phyloP scores from a whole-genome alignment of 768 basidiomycete species.

The Leucosporidium creatinivorum region DNA sequence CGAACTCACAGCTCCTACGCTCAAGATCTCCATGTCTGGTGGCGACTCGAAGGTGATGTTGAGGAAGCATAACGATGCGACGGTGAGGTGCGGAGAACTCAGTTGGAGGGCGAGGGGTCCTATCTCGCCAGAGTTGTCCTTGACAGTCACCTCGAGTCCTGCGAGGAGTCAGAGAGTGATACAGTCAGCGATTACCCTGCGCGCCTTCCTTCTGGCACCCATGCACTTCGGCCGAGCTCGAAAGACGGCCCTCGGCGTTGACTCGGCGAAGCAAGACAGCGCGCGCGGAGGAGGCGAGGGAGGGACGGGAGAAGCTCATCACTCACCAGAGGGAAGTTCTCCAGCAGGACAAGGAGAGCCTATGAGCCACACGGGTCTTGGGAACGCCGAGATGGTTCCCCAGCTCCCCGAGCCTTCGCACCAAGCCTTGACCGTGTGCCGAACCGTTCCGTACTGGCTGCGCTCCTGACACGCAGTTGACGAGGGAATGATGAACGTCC shows the following conservation, averaged over 20 bases:
- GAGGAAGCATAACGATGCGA: constrained; percentile 21
- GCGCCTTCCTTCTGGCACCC: neutral
- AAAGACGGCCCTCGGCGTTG: neutral
- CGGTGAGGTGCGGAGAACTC: constrained; percentile 25
- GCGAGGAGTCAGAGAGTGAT: too few relatives aligned
- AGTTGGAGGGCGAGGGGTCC: constrained; percentile 17
- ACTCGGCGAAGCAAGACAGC: too few relatives aligned
- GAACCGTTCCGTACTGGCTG: constrained; percentile 10
- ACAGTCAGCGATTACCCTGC: neutral
- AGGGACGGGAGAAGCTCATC: neutral
- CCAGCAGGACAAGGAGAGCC: constrained; percentile 14
- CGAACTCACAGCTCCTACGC: constrained; percentile 3
- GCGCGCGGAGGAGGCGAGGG: neutral
- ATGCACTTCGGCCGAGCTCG: neutral
- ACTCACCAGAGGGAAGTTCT: constrained; percentile 20
- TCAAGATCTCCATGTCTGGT: constrained; percentile 25
- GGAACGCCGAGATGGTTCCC: neutral
- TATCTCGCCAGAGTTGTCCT: too few relatives aligned
- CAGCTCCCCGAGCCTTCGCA: constrained; percentile 2
- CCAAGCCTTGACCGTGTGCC: constrained; percentile 6
- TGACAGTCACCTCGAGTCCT: too few relatives aligned
- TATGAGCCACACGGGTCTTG: constrained; percentile 11
- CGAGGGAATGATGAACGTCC: constrained; percentile 24
- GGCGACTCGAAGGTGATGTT: constrained; percentile 17
- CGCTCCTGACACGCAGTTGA: constrained; percentile 16